Conservation (phyloP, 2,329 filamentous ascomycete genomes). For the Hymenoscyphus fraxineus region DNA sequence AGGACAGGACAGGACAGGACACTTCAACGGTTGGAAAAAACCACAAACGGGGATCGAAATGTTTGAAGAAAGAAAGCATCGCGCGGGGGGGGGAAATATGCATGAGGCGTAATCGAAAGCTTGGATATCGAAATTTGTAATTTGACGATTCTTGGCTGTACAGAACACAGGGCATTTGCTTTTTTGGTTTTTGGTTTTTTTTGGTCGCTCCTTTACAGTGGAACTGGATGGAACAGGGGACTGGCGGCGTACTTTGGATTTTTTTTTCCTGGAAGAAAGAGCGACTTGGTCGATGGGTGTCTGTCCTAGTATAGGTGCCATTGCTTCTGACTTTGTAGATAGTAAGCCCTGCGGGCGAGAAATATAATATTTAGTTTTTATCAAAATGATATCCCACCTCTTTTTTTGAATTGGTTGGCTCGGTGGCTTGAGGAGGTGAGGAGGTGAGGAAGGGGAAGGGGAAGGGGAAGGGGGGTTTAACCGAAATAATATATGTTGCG, state of each 20-base stretch:
- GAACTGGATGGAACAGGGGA: not conserved
- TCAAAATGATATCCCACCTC: not conserved
- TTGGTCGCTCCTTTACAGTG: not conserved
- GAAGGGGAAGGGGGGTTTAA: no score
- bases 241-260: not conserved
- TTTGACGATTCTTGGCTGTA: not conserved
- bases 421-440: not conserved
- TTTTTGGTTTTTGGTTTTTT: not conserved
- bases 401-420: not conserved
- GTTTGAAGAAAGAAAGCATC: not conserved
- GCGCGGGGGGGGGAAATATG: not conserved
- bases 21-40: not conserved
- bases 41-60: not conserved
- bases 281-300: not conserved
- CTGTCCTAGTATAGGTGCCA: not conserved
- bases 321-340: not conserved
- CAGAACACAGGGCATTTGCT: not conserved
- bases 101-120: not conserved
- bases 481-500: no score
- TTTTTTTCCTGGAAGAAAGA: not conserved
- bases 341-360: not conserved
- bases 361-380: not conserved
- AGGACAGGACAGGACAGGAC: not conserved
- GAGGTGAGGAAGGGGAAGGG: no score
- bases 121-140: not conserved